Base-by-base conservation (phyloP, 164 flowering plant genomes). In the Umbilicus rupestris region DNA sequence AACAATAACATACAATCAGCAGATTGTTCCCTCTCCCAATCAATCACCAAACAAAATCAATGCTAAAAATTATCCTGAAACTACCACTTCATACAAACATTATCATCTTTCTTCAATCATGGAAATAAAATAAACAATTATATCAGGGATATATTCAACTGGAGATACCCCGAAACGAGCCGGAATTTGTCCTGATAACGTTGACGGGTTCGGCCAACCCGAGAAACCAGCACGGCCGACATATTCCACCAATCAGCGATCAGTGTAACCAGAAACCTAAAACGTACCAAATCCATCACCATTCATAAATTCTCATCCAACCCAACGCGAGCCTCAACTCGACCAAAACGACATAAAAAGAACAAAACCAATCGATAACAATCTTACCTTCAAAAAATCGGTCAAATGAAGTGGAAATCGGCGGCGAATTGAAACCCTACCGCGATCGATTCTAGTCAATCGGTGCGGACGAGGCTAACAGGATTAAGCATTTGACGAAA, bases 91-190 rank as follows among this genome's bases (percentile, higher is more conserved):
- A 50, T 50, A 22, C 29, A 7, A 50, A 20, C 52, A 55, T 26
- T 14, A 52, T 52, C 59, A 52, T 10, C 59, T 20, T 50, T 28
- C 35, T 19, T 33, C 22, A 39, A 2, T 24, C 28, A 52, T 52
- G 31, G 0, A 15, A 41, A 11, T 8, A 20, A 37, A 7, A 45
- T 28, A 11, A 30, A 31, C 6, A 29, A 39, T 1, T 62, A 28
- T n/a, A 24, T 10, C n/a, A 24, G 28, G 22, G 7, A 33, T 20
- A 29, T 35, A 22, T 28, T 10, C 3, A 22, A 9, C 65, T 3
- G 19, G 11, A 39, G 22, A 26, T 77, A 86, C 90, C 90, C 87
- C 20, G 90, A 77, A 35, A 84, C 90, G 31, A 86, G 90, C 42
- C 90, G 83, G 46, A 75, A 73, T 20, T 77, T 71, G 66, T 77